These are phyloP conservation scores for Brassica cretica DNA, from an alignment of 345 rosid genomes.

Conservation along the genomic window DNA sequence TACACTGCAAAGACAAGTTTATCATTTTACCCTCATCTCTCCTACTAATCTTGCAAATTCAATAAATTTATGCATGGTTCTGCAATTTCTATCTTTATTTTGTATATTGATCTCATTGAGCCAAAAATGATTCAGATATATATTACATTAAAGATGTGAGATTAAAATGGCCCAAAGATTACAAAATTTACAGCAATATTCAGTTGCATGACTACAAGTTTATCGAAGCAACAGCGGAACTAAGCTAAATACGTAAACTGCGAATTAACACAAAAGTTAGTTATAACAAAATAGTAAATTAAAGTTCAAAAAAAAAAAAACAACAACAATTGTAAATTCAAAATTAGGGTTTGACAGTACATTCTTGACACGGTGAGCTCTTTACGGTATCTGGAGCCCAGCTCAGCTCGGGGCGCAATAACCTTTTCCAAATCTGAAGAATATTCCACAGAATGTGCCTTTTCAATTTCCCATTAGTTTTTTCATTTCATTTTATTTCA, in stretches of 20 bases:
- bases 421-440: slow-evolving; percentile 35
- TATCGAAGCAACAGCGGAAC: not conserved
- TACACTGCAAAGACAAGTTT: no score
- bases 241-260: not conserved
- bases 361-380: slow-evolving; percentile 1
- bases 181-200: no score
- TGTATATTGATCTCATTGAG: no score
- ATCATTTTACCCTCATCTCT: no score
- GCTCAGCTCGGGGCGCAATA: slow-evolving; percentile 34
- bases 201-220: not conserved
- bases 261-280: not conserved
- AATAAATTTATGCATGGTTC: no score
- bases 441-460: slow-evolving; percentile 67
- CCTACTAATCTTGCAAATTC: no score
- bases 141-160: no score
- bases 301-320: not conserved
- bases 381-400: slow-evolving; percentile 50
- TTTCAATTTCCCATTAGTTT: slow-evolving; percentile 23
- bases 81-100: no score
- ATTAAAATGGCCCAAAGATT: no score
- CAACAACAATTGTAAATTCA: not conserved
- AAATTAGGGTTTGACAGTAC: slow-evolving; percentile 28
- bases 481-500: not conserved
- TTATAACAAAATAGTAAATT: not conserved
- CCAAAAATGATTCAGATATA: no score